Conservation (phyloP, 2,329 filamentous ascomycete species). For the Nannizziopsis arthrosporioides region DNA sequence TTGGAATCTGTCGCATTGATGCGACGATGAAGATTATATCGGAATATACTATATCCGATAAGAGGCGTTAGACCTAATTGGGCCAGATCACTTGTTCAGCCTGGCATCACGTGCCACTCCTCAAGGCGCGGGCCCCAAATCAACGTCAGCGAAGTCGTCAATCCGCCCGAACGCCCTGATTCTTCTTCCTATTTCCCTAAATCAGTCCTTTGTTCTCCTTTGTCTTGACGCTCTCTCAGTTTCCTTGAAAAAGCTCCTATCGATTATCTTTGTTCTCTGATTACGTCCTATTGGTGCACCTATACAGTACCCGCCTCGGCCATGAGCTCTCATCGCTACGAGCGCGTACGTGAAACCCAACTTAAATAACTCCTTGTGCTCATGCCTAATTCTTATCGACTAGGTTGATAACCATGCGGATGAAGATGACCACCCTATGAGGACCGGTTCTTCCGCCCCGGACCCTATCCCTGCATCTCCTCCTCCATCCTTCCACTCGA, state of each 20-base stretch:
- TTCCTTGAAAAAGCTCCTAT: no score
- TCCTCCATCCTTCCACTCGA: constrained; percentile 75
- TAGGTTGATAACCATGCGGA: constrained; percentile 37
- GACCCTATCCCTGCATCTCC: constrained; percentile 31
- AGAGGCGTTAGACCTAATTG: no score
- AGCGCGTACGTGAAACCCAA: constrained; percentile 31
- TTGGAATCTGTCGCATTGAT: no score
- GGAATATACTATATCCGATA: no score
- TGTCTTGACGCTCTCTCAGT: constrained; percentile 15
- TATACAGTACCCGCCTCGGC: background rate
- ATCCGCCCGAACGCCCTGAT: background rate
- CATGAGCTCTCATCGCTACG: constrained; percentile 42
- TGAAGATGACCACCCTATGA: constrained; percentile 26
- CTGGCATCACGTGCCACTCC: background rate
- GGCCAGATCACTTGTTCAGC: background rate
- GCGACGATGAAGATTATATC: no score
- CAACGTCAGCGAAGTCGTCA: background rate
- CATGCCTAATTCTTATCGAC: constrained; percentile 12
- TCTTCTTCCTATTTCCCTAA: constrained; percentile 13
- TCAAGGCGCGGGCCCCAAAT: background rate
- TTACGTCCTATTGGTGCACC: constrained; percentile 14
- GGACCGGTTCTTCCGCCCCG: constrained; percentile 21
- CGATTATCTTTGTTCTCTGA: constrained; percentile 11
- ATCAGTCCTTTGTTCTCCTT: constrained; percentile 17
- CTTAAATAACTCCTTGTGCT: constrained; percentile 1